phyloP scores from a whole-genome alignment of 768 basidiomycete genomes.

The Nevesoporus exiguus region DNA sequence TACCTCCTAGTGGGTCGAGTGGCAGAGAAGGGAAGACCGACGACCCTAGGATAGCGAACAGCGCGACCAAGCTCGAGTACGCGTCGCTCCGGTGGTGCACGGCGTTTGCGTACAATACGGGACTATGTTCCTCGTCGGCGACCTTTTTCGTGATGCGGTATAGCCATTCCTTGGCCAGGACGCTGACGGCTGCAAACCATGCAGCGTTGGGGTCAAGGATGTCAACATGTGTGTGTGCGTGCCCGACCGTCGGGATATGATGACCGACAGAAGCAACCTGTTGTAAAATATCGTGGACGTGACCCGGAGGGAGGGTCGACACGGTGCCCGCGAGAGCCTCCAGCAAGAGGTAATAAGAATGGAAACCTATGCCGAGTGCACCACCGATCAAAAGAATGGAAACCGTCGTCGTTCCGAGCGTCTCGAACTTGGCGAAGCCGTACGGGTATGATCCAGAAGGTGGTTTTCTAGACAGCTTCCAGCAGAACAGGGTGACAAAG shows the following conservation, averaged over 20 bases:
- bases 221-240: constrained; percentile 52
- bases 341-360: constrained; percentile 83
- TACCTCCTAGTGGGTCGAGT: constrained; percentile 92
- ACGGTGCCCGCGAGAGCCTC: constrained; percentile 67
- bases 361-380: constrained; percentile 81
- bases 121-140: constrained; percentile 86
- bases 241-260: constrained; percentile 48
- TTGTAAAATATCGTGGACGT: constrained; percentile 59
- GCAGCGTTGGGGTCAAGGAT: constrained; percentile 89
- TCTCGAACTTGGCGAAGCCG: constrained; percentile 93
- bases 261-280: constrained; percentile 54
- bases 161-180: constrained; percentile 88
- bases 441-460: constrained; percentile 80
- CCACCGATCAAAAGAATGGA: constrained; percentile 84
- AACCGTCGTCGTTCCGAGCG: constrained; percentile 87
- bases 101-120: constrained; percentile 93
- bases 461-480: constrained; percentile 79
- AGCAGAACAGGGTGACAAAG: constrained; percentile 86
- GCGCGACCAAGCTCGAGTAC: constrained; percentile 87
- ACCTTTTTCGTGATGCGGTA: constrained; percentile 87
- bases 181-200: constrained; percentile 86
- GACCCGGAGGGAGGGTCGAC: constrained; percentile 60
- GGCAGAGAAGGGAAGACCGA: constrained; percentile 83
- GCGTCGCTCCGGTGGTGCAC: constrained; percentile 97
- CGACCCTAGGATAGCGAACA: constrained; percentile 89